Conservation (phyloP, 768 basidiomycete species). For the Tricholomella constricta region DNA sequence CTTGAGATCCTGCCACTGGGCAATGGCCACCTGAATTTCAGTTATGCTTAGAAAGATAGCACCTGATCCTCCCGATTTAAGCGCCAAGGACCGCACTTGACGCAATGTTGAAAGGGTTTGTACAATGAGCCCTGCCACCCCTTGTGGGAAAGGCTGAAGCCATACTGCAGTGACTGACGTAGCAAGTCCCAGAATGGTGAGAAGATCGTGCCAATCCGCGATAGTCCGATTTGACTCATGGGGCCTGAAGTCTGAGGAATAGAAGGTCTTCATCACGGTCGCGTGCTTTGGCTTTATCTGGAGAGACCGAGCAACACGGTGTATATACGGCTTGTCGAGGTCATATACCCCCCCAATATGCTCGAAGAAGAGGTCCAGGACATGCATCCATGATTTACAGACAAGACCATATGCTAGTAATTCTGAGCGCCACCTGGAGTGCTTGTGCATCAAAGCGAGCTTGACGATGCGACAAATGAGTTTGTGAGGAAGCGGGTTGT, state of each 20-base stretch:
- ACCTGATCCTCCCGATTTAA: not conserved
- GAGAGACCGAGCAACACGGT: not conserved
- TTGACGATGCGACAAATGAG: not conserved
- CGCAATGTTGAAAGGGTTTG: not conserved
- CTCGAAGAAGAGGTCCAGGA: constrained; percentile 5
- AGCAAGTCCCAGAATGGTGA: too few species aligned
- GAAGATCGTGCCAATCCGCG: too few species aligned
- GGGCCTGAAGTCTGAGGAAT: not conserved
- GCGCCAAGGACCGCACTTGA: not conserved
- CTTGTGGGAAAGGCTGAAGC: not conserved
- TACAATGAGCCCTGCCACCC: not conserved
- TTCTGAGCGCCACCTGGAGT: not conserved
- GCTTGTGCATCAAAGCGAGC: not conserved
- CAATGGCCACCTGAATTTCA: not conserved
- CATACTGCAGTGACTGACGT: not conserved
- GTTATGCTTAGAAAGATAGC: not conserved
- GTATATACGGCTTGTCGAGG: not conserved
- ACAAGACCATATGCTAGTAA: too few species aligned
- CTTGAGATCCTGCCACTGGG: not conserved
- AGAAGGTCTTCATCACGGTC: not conserved
- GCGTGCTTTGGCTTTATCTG: not conserved
- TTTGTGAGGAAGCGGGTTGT: not conserved
- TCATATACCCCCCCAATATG: not conserved
- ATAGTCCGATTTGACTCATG: not conserved
- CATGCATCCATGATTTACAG: constrained; percentile 11